Conservation (phyloP, 225 moss, liverwort and hornwort species). For the Neckera pumila region DNA sequence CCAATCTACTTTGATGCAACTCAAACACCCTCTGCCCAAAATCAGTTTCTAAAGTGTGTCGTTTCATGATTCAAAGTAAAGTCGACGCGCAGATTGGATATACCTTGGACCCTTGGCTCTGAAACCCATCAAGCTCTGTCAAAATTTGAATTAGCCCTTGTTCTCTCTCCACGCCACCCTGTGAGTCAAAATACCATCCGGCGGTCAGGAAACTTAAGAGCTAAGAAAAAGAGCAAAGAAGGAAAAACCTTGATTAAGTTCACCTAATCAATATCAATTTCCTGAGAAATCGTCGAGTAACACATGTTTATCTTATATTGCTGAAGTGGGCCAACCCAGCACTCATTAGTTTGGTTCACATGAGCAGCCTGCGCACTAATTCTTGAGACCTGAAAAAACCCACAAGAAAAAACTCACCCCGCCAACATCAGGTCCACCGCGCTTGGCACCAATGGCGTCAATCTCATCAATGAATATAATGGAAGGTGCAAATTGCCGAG, state of each 20-base stretch:
- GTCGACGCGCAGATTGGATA: background rate
- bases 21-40: background rate
- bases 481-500: slow-evolving; percentile 96
- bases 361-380: background rate
- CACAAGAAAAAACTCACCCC: slow-evolving; percentile 54
- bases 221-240: background rate
- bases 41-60: background rate
- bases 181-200: slow-evolving; percentile 8
- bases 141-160: slow-evolving; percentile 97
- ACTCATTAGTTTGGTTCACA: background rate
- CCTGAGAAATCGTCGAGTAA: background rate
- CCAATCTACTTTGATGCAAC: background rate
- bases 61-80: background rate
- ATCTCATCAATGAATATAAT: slow-evolving; percentile 99
- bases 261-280: background rate
- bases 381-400: background rate
- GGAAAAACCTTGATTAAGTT: background rate
- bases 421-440: slow-evolving; percentile 96
- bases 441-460: slow-evolving; percentile 99
- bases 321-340: background rate
- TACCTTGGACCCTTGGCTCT: slow-evolving; percentile 94
- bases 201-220: background rate
- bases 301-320: background rate
- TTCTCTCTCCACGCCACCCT: slow-evolving; percentile 99
- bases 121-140: slow-evolving; percentile 99